Conservation (phyloP, 2,329 filamentous ascomycete genomes). For the Boeremia lycopersici region DNA sequence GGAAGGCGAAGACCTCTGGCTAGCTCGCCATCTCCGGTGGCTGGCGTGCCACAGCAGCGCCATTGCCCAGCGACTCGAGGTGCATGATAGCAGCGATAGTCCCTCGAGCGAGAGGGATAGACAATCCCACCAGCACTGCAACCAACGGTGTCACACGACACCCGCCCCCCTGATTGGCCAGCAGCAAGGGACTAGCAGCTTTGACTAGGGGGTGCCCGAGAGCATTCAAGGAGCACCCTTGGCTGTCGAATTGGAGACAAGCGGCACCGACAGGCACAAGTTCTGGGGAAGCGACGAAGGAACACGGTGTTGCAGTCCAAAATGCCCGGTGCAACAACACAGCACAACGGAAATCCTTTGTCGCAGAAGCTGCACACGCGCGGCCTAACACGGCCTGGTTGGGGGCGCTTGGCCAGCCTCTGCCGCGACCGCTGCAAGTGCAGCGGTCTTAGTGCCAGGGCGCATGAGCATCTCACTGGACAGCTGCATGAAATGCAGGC, state of each 20-base stretch:
- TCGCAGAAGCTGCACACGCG: conserved; percentile 10
- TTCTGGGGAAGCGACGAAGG: conserved; percentile 14
- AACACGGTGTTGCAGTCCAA: background rate
- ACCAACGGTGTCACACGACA: conserved; percentile 19
- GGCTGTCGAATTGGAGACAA: conserved; percentile 6
- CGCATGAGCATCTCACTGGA: background rate
- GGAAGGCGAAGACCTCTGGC: background rate
- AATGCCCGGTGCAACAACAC: background rate
- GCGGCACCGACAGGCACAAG: conserved; percentile 1
- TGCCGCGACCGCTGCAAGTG: conserved; percentile 13
- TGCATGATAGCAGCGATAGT: conserved; percentile 4
- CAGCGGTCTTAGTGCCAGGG: conserved; percentile 11
- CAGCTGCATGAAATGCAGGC: background rate
- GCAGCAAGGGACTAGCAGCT: conserved; percentile 8
- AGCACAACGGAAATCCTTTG: conserved; percentile 5
- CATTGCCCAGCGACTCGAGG: conserved; percentile 3
- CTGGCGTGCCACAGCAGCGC: conserved; percentile 14
- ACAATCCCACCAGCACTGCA: conserved; percentile 7
- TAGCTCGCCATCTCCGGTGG: conserved; percentile 2
- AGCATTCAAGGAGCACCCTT: conserved; percentile 19
- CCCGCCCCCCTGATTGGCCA: conserved; percentile 18
- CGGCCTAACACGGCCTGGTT: conserved; percentile 4
- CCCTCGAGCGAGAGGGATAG: background rate
- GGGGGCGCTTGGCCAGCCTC: conserved; percentile 8
- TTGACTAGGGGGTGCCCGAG: background rate